Conservation (phyloP, 2,329 filamentous ascomycete species). For the Coniochaeta ligniaria region DNA sequence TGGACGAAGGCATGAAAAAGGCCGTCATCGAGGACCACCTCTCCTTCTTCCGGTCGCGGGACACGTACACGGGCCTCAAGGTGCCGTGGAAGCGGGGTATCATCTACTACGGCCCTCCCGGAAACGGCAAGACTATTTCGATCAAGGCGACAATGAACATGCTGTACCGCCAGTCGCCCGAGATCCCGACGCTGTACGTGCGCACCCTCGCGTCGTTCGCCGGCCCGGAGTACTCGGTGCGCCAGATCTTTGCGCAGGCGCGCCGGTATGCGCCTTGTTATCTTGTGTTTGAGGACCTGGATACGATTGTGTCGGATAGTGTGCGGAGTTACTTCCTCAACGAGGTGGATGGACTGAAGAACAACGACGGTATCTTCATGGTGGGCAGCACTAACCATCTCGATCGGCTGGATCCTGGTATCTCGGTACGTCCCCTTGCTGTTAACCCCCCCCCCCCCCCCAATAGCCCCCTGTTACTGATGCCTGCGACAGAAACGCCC, state of each 20-base stretch:
- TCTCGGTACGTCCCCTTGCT: constrained; percentile 34
- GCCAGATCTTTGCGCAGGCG: constrained; percentile 49
- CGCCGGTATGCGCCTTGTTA: constrained; percentile 59
- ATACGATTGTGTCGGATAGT: constrained; percentile 53
- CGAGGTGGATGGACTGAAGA: constrained; percentile 62
- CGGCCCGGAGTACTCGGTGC: constrained; percentile 50
- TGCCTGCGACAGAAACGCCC: constrained; percentile 45
- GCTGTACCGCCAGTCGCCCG: constrained; percentile 43
- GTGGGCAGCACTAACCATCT: constrained; percentile 60
- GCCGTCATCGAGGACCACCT: constrained; percentile 55
- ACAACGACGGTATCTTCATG: constrained; percentile 66
- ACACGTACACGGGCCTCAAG: constrained; percentile 51
- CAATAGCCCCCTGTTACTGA: neutral
- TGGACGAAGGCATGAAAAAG: constrained; percentile 58
- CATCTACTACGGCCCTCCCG: constrained; percentile 58
- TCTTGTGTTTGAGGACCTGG: constrained; percentile 66
- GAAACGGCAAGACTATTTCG: constrained; percentile 63
- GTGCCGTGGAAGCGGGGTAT: constrained; percentile 68
- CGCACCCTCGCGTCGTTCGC: constrained; percentile 38
- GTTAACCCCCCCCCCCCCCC: neutral
- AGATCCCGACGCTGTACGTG: constrained; percentile 56
- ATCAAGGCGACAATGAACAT: constrained; percentile 65
- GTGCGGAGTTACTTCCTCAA: constrained; percentile 66
- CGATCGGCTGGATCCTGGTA: constrained; percentile 59
- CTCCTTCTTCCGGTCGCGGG: constrained; percentile 54